Base-by-base conservation (phyloP, 2,329 filamentous ascomycete species). In the Aspergillus oerlinghausenensis region DNA sequence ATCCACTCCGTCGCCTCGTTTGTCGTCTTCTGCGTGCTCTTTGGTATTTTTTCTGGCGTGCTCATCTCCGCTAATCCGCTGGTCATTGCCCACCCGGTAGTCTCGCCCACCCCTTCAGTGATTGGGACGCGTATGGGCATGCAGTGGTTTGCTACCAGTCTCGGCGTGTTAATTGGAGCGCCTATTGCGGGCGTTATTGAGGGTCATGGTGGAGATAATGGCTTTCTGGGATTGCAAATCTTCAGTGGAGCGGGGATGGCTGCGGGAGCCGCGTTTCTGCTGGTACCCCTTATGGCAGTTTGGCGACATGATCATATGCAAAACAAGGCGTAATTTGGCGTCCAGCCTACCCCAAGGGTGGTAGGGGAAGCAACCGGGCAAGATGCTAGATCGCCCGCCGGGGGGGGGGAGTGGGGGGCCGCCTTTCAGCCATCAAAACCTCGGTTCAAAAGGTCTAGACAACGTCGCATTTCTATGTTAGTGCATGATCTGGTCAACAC, bases 41-140 rank as follows among this genome's bases (percentile, higher is more conserved):
- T 60, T 5, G 58, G 52, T 2, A 45, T 50, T 11, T 55, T 53
- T 48, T 49, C 55, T 11, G 57, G 57, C 2, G 51, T 50, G 7
- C 23, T 59, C 1, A 48, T 56, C 25, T 51, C 55, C 2, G 54
- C 35, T 5, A 56, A 48, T 32, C 57, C 57, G 9, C 29, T 59
- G 2, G 11, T 59, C 11, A 56, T 59, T 11, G 56, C 56, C n/a
- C 56, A 58, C 14, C 54, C 57, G 23, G 51, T 56, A 1, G 48
- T 59, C 17, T 56, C 57, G 19, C 57, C 57, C 2, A 25, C 32
- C 4, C 54, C 49, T 1, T 25, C 48, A 1, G 19, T 59, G 8
- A 35, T 59, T n/a, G 57, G 57, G 1, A 59, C 57, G 3, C 54
- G 54, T 4, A 56, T 59, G 51, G 57, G 57, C 42, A 56, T 59